Conservation (phyloP, 179 eudicot species). For the Silene coronaria region DNA sequence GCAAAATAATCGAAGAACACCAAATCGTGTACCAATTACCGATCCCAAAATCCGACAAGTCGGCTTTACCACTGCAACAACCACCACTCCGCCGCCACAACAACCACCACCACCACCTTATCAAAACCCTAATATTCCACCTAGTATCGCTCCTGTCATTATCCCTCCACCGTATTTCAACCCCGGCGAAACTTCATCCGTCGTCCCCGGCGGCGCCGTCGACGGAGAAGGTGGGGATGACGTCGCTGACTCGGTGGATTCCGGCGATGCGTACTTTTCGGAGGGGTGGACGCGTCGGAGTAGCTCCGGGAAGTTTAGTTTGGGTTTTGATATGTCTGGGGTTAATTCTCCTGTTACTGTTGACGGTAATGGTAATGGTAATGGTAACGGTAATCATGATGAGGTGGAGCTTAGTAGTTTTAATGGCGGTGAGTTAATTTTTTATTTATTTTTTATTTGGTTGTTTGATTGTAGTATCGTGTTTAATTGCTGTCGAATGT, state of each 20-base stretch:
- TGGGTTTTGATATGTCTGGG: slow-evolving; percentile 44
- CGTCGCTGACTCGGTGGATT: background rate
- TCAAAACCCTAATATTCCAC: slow-evolving; percentile 25
- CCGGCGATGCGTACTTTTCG: slow-evolving; percentile 34
- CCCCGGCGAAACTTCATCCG: slow-evolving; percentile 26
- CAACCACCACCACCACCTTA: slow-evolving; percentile 25
- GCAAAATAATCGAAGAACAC: slow-evolving; percentile 1
- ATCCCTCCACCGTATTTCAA: slow-evolving; percentile 40
- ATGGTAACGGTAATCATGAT: background rate
- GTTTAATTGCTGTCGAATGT: background rate
- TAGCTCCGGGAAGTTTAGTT: slow-evolving; percentile 44
- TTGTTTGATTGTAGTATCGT: background rate
- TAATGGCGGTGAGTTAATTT: background rate
- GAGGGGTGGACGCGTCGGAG: slow-evolving; percentile 39
- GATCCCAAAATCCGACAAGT: slow-evolving; percentile 82
- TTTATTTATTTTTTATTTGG: background rate
- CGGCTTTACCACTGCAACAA: slow-evolving; percentile 49
- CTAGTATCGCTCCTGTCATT: slow-evolving; percentile 71
- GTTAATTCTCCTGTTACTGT: slow-evolving; percentile 32
- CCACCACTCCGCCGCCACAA: slow-evolving; percentile 25
- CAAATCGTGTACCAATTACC: slow-evolving; percentile 28
- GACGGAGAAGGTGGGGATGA: slow-evolving; percentile 20
- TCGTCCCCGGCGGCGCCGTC: slow-evolving; percentile 37
- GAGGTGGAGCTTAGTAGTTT: background rate
- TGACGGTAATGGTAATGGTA: slow-evolving; percentile 18